Evolutionary conservation across 1,139 yeast species (phyloP), one percentile per base, ranked within the genome.

Genomic region (Pichia sp.): DNA sequence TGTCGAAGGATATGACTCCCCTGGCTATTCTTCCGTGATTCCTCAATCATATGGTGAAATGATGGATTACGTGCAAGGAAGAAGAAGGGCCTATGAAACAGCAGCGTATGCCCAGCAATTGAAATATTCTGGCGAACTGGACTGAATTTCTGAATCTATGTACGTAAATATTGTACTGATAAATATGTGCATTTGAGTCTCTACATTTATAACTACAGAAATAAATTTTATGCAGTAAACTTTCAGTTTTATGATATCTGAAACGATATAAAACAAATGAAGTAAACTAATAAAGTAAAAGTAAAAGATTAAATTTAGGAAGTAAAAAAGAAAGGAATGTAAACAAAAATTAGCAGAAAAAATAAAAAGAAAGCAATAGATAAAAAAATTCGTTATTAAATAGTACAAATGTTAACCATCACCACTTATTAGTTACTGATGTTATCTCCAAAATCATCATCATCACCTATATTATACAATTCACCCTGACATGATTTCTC

Each of bases 31-130:
- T 47, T 81, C 90, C 5, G 92, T 90, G 52, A 76, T 90, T 54
- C 97, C 97, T 7, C 89, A 87, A 69, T 83, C 95, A 1, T 90
- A 90, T 68, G 79, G 85, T 29, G 97, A 90, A 70, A 90, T 90
- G 96, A 90, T 90, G 85, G 87, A 84, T 64, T 90, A 87, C 67
- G 78, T 90, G 32, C 92, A 87, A 65, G 97, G 95, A 40, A 82
- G 96, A 72, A 84, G 97, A 75, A 82, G 95, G 72, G 95, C 96
- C 4, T 78, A 77, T 51, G 95, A 86, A 55, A 89, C 96, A 29
- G 92, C 93, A 48, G 77, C 78, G 55, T 89, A 77, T 66, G 88
- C 84, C 10, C 78, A 75, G 54, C 74, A 72, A 57, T 59, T 72
- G 52, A 72, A 68, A 57, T 49, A 58, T 5, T 59, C 58, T 31